These are phyloP conservation scores for Kwoniella sp. DNA, from an alignment of 768 basidiomycete species.

Conservation along the genomic window DNA sequence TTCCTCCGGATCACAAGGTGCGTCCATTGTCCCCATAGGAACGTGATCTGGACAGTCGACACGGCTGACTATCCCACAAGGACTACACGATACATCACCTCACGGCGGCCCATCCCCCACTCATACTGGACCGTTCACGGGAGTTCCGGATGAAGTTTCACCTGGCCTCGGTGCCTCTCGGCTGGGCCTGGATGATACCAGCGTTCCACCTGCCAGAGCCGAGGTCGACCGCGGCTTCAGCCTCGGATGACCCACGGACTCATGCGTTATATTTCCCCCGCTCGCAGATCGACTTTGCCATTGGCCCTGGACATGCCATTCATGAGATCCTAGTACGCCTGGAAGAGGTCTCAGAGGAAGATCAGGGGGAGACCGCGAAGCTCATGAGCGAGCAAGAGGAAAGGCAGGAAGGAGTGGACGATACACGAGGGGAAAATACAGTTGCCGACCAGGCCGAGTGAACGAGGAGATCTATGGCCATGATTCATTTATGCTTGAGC, in stretches of 20 bases:
- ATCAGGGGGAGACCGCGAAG: slow-evolving; percentile 18
- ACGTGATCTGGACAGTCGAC: no score
- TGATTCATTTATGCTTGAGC: no score
- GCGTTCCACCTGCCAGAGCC: slow-evolving; percentile 69
- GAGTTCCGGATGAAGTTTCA: slow-evolving; percentile 36
- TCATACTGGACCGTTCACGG: slow-evolving; percentile 22
- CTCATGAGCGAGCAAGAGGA: slow-evolving; percentile 36
- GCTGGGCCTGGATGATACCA: slow-evolving; percentile 84
- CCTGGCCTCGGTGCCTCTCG: slow-evolving; percentile 62
- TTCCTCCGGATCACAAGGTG: slow-evolving; percentile 6
- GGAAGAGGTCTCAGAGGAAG: slow-evolving; percentile 53
- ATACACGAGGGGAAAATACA: slow-evolving; percentile 21
- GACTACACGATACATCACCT: slow-evolving; percentile 56
- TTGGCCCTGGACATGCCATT: slow-evolving; percentile 66
- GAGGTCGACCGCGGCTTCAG: slow-evolving; percentile 26
- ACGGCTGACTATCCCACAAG: slow-evolving; percentile 36
- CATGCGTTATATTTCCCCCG: slow-evolving; percentile 52
- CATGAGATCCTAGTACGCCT: slow-evolving; percentile 65
- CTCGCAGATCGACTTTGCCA: slow-evolving; percentile 71
- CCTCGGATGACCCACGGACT: background rate
- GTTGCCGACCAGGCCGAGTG: slow-evolving; percentile 27
- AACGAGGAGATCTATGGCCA: background rate
- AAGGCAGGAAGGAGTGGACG: slow-evolving; percentile 47
- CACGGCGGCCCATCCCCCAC: background rate
- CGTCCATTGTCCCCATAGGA: no score